These are phyloP conservation scores for Leishmania braziliensis DNA, from an alignment of 208 protist species.

Conservation along the genomic window DNA sequence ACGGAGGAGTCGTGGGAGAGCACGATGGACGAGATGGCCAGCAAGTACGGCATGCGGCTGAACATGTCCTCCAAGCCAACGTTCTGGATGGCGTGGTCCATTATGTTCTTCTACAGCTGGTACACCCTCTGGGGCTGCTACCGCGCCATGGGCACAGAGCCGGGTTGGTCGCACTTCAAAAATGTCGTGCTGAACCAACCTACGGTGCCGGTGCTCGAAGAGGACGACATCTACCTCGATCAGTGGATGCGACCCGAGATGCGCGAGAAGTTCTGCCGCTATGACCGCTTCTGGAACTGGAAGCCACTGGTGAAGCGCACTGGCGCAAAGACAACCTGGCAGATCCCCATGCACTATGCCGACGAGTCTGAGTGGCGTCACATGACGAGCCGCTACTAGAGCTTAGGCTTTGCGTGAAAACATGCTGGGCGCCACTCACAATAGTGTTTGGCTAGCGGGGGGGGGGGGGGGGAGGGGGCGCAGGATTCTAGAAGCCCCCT, in stretches of 20 bases:
- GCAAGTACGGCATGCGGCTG: slow-evolving; percentile 84
- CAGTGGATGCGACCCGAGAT: slow-evolving; percentile 89
- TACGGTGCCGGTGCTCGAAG: slow-evolving; percentile 78
- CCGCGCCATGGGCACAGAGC: slow-evolving; percentile 83
- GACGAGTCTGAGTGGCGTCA: slow-evolving; percentile 90
- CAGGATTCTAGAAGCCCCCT: neutral
- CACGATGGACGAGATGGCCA: slow-evolving; percentile 91
- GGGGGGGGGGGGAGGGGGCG: no score
- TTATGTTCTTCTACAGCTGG: slow-evolving; percentile 88
- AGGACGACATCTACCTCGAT: slow-evolving; percentile 91
- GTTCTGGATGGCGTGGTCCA: slow-evolving; percentile 86
- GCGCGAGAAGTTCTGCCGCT: slow-evolving; percentile 78
- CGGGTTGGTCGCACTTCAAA: slow-evolving; percentile 81
- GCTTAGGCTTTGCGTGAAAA: neutral
- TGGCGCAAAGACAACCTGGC: slow-evolving; percentile 78
- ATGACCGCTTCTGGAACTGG: slow-evolving; percentile 90
- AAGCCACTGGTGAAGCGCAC: slow-evolving; percentile 87
- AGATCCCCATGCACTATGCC: slow-evolving; percentile 70
- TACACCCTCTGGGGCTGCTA: slow-evolving; percentile 91
- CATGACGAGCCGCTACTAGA: slow-evolving; percentile 82
- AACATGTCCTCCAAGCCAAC: slow-evolving; percentile 87
- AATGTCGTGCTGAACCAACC: slow-evolving; percentile 73
- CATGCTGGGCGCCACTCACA: neutral
- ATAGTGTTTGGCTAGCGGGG: neutral
- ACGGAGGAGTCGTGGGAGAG: slow-evolving; percentile 89